phyloP scores from a whole-genome alignment of 1,139 yeast genomes.

The Blastobotrys raffinosifermentans region DNA sequence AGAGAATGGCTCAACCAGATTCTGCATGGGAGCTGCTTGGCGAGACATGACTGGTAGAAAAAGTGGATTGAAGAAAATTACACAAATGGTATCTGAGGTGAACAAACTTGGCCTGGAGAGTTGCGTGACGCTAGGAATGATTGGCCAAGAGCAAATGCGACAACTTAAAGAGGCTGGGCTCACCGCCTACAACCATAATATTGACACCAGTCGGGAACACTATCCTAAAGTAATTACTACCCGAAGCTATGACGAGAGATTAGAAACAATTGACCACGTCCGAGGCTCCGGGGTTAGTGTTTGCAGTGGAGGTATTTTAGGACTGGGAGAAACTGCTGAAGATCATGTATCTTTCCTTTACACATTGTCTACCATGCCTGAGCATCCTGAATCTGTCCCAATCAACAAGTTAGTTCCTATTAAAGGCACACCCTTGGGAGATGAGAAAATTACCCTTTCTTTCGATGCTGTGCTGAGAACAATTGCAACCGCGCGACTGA shows the following conservation, averaged over 20 bases:
- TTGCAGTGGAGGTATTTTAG: slow-evolving; percentile 76
- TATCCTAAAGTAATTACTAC: slow-evolving; percentile 69
- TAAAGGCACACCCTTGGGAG: slow-evolving; percentile 66
- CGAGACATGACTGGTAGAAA: slow-evolving; percentile 78
- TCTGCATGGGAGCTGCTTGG: slow-evolving; percentile 89
- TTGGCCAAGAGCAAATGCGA: slow-evolving; percentile 54
- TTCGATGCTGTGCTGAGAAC: slow-evolving; percentile 63
- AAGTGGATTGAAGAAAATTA: slow-evolving; percentile 55
- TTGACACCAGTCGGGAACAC: slow-evolving; percentile 74
- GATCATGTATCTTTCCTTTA: slow-evolving; percentile 66
- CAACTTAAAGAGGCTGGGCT: slow-evolving; percentile 61
- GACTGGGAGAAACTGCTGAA: slow-evolving; percentile 67
- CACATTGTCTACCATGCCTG: slow-evolving; percentile 59
- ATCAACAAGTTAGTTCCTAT: slow-evolving; percentile 73
- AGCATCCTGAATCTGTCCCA: slow-evolving; percentile 79
- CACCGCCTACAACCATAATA: slow-evolving; percentile 77
- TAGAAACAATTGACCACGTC: slow-evolving; percentile 59
- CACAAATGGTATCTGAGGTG: slow-evolving; percentile 60
- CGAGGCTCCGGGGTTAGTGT: slow-evolving; percentile 62
- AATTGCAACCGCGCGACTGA: slow-evolving; percentile 66
- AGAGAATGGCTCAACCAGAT: slow-evolving; percentile 65
- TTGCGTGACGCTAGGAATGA: slow-evolving; percentile 79
- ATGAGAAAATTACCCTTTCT: slow-evolving; percentile 39
- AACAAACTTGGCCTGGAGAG: slow-evolving; percentile 68
- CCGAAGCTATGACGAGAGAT: slow-evolving; percentile 63